Evolutionary conservation across 371 early-diverging fungal genomes (phyloP).

Genomic region (Apophysomyces variabilis): DNA sequence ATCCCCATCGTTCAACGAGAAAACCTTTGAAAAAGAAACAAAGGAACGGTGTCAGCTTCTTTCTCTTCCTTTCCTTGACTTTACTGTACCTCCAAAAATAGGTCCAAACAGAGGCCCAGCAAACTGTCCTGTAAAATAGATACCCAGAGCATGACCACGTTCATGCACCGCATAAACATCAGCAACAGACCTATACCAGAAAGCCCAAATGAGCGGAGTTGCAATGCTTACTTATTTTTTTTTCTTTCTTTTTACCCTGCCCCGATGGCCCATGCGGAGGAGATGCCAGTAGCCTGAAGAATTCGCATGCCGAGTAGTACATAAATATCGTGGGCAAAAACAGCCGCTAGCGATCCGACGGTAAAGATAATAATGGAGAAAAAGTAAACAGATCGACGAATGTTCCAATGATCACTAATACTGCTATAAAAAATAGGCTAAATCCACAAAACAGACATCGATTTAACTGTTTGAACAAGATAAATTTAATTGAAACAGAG

Average conservation of each 20-base stretch:
- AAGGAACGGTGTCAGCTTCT: slow-evolving; percentile 16
- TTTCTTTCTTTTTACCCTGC: slow-evolving; percentile 54
- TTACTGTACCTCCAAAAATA: slow-evolving; percentile 28
- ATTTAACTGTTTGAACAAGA: not conserved
- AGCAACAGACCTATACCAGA: slow-evolving; percentile 55
- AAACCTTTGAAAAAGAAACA: slow-evolving; percentile 13
- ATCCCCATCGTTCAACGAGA: slow-evolving; percentile 35
- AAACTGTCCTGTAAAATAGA: slow-evolving; percentile 60
- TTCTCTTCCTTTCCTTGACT: no score
- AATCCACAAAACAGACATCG: not conserved
- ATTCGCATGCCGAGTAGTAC: slow-evolving; percentile 69
- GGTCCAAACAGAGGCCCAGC: slow-evolving; percentile 48
- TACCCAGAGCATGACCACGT: slow-evolving; percentile 50
- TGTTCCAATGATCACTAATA: slow-evolving; percentile 71
- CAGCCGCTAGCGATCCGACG: slow-evolving; percentile 70
- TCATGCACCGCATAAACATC: slow-evolving; percentile 52
- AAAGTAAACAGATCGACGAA: slow-evolving; percentile 70
- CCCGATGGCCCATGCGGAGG: slow-evolving; percentile 79
- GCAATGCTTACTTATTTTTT: not conserved
- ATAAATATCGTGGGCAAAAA: slow-evolving; percentile 60
- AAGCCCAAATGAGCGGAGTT: not conserved
- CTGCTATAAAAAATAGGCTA: slow-evolving; percentile 71
- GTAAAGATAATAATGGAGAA: slow-evolving; percentile 64
- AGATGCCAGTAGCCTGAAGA: slow-evolving; percentile 76
- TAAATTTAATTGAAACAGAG: no score